Evolutionary conservation across 2,329 filamentous ascomycete genomes (phyloP), one percentile per base, ranked within the genome.

Genomic region (Penicillium freii): DNA sequence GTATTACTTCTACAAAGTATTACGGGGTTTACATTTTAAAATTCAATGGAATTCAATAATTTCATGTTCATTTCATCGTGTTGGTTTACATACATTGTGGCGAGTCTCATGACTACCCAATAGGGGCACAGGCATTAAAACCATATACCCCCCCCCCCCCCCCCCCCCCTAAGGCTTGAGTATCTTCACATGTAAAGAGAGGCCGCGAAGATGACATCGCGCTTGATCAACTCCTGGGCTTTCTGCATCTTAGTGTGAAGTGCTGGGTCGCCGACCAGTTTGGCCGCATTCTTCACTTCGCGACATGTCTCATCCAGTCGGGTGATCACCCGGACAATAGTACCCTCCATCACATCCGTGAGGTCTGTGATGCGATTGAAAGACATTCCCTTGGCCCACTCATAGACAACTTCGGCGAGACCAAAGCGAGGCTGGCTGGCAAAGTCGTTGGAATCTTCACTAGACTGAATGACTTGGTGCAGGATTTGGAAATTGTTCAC

Each of bases 361-460:
- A 99, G 78, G 64, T 93, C 90, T 0, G 93, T 97, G 65, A 99
- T 99, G 63, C 94, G 93, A 77, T 95, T 96, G 82, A 99, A 99
- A 51, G 90, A 93, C 91, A 97, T 97, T 27, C 94, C 94, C 49
- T 91, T 82, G 10, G 94, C 94, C 94, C 94, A 99, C 75, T 99
- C 94, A 73, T 97, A 97, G 34, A 99, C 95, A 0, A 99, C 94
- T 75, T 99, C 94, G 72, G 96, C 92, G 55, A 99, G 83, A 1
- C 93, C 94, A 71, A 99, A 99, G 10, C 93, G 84, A 2, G 92
- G 91, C 54, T 88, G 84, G 58, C 87, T 91, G 36, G 90, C 89
- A 70, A 97, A 97, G 74, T 97, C 93, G 68, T 95, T 96, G 57
- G 88, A 89, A 71, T 97, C 93, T 54, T 97, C 93, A 1, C 88